Base-by-base conservation (phyloP, 306 rosid genomes). In the Abrus pulchellus region DNA sequence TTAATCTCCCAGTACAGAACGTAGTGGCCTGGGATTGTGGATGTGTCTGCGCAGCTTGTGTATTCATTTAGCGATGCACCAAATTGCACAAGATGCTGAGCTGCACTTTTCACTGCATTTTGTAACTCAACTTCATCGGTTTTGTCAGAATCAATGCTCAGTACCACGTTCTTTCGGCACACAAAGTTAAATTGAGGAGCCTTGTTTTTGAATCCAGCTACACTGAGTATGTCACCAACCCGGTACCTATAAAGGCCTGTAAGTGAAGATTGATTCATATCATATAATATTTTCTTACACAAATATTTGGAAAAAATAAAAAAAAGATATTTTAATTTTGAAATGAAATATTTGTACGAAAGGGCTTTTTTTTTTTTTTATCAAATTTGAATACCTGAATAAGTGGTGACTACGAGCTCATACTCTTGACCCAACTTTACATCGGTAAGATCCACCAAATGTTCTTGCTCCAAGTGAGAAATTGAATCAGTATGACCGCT, bases 141-240 rank as follows among this genome's bases (percentile, higher is more conserved):
- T 67, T 67, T 67, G 36, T 67, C 72, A 1, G 72, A 43, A 27
- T 67, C 72, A 43, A 67, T 67, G 72, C 72, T 67, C 2, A 67
- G 54, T 14, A 67, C 72, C 9, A 67, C 72, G 20, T 44, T 67
- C 52, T 67, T 67, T 27, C 54, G 14, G 7, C 72, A 67, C 38
- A 67, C 72, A 50, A 67, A 67, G 36, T 67, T 43, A 54, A 67
- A 67, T 45, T 44, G 38, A 4, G 72, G 72, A 43, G 72, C 54
- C 38, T 67, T 67, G 54, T 67, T 67, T 20, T 43, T 67, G 36
- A 67, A 67, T 44, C 72, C 54, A 0, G 54, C 36, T 27, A 67
- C 72, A 9, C 72, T 54, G 20, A 67, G 72, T 10, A 67, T 67
- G 72, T 67, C 72, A 10, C 72, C 72, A 43, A 67, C 72, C 14